Evolutionary conservation across 495 filamentous ascomycete species (phyloP), one percentile per base, ranked within the genome.

Genomic region (Arthonia radiata): DNA sequence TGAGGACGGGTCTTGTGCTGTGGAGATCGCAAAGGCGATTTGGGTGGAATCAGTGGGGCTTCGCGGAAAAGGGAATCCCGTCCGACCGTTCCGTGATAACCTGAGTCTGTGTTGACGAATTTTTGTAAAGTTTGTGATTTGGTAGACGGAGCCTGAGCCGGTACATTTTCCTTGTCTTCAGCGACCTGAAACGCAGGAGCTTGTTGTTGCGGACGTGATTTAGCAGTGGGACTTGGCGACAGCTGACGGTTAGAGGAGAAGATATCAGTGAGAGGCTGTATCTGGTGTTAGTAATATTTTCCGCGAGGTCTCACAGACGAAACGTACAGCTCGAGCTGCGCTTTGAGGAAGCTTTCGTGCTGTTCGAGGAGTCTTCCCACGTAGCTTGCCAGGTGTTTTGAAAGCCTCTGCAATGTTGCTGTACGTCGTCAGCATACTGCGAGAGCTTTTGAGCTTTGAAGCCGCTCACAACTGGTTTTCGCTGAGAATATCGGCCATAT

Each of bases 331-430:
- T 37, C 81, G 67, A 25, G 50, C 41, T 44, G 75, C 72, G 29
- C 57, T 48, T 4, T 56, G 48, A 38, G 66, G 63, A 15, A 52
- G 57, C 47, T 86, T 90, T 24, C 77, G 61, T 9, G 56, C 55
- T 2, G 81, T 91, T 25, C 79, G 63, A 19, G 86, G 83, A 4
- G 86, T 93, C 53, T 89, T 93, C 31, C 82, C 86, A 34, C 80
- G 66, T 51, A 92, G 51, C 37, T 89, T 93, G 13, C 81, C 83
- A 2, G 86, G 86, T 3, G 86, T 94, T 40, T 97, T 97, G 52
- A 94, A 91, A 2, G 82, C 63, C 35, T 94, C 89, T 16, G 77
- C 60, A 29, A 94, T 69, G 44, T 81, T 82, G 26, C 76, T 82
- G 37, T 31, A 25, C 25, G 25, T 2, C 28, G 40, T 66, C 39